Percentiles rank a stretch among this genome's conserved stretches.
Conservation (phyloP, 495 filamentous ascomycete genomes). For the Pyrenopolyporus hunteri region DNA sequence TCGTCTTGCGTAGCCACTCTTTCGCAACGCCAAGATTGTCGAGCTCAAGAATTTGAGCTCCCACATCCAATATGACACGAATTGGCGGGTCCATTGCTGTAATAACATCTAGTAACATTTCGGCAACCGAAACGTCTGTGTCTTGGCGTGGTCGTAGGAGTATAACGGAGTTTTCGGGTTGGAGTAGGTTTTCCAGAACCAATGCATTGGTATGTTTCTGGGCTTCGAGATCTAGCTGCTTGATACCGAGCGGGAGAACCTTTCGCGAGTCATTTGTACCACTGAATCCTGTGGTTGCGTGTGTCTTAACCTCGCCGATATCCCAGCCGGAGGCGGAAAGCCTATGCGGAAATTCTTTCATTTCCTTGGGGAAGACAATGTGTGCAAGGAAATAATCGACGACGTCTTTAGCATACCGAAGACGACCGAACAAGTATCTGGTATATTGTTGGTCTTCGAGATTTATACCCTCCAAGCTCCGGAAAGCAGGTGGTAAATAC, state of each 20-base stretch:
- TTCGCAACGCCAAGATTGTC: constrained; percentile 61
- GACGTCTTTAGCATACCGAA: constrained; percentile 57
- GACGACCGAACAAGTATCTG: constrained; percentile 55
- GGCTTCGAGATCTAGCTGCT: constrained; percentile 60
- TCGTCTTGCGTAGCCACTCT: constrained; percentile 51
- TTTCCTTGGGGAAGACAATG: constrained; percentile 69
- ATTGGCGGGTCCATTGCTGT: constrained; percentile 46
- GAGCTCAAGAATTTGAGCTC: constrained; percentile 73
- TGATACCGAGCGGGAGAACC: constrained; percentile 61
- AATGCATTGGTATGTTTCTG: constrained; percentile 69
- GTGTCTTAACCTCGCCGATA: constrained; percentile 53
- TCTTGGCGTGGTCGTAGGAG: constrained; percentile 33
- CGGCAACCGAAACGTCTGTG: constrained; percentile 40
- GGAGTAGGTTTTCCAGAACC: constrained; percentile 64
- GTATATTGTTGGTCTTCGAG: constrained; percentile 58
- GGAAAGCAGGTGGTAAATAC: constrained; percentile 47
- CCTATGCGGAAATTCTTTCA: constrained; percentile 68
- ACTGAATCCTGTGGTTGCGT: constrained; percentile 70
- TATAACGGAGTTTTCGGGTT: constrained; percentile 58
- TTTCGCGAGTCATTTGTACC: constrained; percentile 72
- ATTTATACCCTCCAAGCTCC: constrained; percentile 63
- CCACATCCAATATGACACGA: constrained; percentile 73
- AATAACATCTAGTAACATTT: constrained; percentile 56
- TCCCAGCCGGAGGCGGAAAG: constrained; percentile 76
- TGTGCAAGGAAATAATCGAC: constrained; percentile 69